A percentile compares a stretch with the other conserved stretches of the same genome.
Evolutionary conservation across 352 stramenopile genomes (phyloP).

Genomic region (Globisporangium spiculum): DNA sequence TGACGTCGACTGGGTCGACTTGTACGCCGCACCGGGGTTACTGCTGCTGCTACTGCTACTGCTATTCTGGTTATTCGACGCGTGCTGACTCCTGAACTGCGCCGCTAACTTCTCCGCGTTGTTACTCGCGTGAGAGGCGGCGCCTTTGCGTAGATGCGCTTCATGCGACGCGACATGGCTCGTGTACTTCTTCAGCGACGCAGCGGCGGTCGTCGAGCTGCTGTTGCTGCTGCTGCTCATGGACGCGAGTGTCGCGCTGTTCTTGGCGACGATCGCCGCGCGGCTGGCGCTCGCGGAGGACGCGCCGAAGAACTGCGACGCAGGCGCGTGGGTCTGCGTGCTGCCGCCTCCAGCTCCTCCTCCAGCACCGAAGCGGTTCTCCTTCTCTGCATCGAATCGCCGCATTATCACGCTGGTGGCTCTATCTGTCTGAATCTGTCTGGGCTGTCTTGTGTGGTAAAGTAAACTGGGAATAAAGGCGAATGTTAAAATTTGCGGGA

Average conservation of each 20-base stretch:
- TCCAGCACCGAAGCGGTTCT: conserved; percentile 39
- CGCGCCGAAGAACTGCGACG: conserved; percentile 19
- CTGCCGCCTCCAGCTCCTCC: background rate
- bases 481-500: background rate
- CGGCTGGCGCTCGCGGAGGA: conserved; percentile 23
- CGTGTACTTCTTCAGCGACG: conserved; percentile 8
- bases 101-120: conserved; percentile 12
- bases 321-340: conserved; percentile 7
- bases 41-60: background rate
- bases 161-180: background rate
- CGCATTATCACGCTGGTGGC: conserved; percentile 30
- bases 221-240: conserved; percentile 20
- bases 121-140: background rate
- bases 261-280: conserved; percentile 16
- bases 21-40: conserved; percentile 2
- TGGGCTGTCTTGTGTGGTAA: background rate
- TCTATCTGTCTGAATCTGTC: background rate
- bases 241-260: conserved; percentile 8
- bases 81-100: conserved; percentile 9
- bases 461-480: background rate
- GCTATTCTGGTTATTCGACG: background rate
- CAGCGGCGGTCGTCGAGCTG: background rate
- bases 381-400: conserved; percentile 65
- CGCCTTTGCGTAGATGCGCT: conserved; percentile 2
- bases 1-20: background rate